A percentile compares a stretch with the other conserved stretches of the same genome.
These are phyloP conservation scores for Fusarium protoensiforme DNA, from an alignment of 2,329 filamentous ascomycete genomes.

Conservation along the genomic window DNA sequence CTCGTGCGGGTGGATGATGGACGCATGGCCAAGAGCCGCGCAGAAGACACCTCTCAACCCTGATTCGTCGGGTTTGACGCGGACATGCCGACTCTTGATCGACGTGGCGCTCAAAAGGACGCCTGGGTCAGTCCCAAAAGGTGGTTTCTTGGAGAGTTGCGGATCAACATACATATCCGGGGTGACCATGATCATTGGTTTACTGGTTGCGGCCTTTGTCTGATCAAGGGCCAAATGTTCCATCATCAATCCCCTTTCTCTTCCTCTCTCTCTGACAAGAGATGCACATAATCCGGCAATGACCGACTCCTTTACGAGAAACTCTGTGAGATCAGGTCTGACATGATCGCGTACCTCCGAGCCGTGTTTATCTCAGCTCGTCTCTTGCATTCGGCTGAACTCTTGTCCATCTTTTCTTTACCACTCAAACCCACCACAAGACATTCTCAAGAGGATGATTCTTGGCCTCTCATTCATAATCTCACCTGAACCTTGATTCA, in stretches of 20 bases:
- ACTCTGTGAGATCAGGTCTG: neutral
- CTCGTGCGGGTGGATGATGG: neutral
- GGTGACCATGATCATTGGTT: constrained; percentile 16
- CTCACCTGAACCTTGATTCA: neutral
- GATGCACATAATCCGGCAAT: neutral
- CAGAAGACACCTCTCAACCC: neutral
- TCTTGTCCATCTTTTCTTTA: neutral
- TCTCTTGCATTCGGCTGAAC: neutral
- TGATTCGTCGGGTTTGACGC: constrained; percentile 28
- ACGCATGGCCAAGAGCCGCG: constrained; percentile 16
- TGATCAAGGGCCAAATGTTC: neutral
- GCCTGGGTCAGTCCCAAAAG: neutral
- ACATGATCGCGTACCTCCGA: neutral
- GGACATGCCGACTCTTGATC: constrained; percentile 30
- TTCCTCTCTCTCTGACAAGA: neutral
- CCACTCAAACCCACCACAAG: neutral
- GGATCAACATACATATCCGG: constrained; percentile 4
- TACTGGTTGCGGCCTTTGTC: neutral
- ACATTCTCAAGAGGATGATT: neutral
- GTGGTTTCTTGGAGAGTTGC: constrained; percentile 23
- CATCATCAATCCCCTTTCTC: neutral
- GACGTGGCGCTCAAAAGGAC: constrained; percentile 3
- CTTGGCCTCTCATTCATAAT: neutral
- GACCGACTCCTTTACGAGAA: neutral
- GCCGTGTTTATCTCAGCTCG: neutral